A percentile compares a stretch with the other conserved stretches of the same genome.
Evolutionary conservation across 192 early-diverging fungal species (phyloP).

Genomic region (Phlyctochytrium bullatum): DNA sequence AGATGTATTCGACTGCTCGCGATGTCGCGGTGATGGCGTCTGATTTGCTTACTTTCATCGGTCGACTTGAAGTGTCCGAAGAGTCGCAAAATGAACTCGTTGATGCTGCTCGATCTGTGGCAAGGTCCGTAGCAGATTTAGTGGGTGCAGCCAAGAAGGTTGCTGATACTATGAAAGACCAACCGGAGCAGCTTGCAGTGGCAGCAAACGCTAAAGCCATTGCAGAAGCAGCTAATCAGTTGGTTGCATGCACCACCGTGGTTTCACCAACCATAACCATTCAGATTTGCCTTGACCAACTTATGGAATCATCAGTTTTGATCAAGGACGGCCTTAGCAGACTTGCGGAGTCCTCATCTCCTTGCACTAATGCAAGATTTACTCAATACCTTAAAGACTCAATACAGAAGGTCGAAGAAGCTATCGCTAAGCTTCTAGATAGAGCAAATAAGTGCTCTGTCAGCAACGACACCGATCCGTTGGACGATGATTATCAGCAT

Average conservation of each 20-base stretch:
- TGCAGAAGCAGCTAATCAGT: constrained; percentile 30
- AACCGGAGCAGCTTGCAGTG: constrained; percentile 29
- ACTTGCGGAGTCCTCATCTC: constrained; percentile 18
- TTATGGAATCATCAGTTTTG: constrained; percentile 42
- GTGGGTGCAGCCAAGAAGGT: constrained; percentile 31
- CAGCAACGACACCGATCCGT: constrained; percentile 22
- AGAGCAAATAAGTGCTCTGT: constrained; percentile 34
- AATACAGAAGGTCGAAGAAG: constrained; percentile 39
- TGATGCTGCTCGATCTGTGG: constrained; percentile 41
- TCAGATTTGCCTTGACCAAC: constrained; percentile 47
- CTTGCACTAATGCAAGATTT: constrained; percentile 22
- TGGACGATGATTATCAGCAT: constrained; percentile 45
- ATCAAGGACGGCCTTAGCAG: constrained; percentile 35
- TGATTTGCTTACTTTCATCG: constrained; percentile 41
- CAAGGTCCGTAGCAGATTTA: constrained; percentile 36
- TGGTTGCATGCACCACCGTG: constrained; percentile 39
- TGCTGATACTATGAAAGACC: constrained; percentile 30
- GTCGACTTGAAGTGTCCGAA: constrained; percentile 43
- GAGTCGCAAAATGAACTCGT: constrained; percentile 44
- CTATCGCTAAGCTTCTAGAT: constrained; percentile 47
- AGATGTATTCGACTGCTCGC: constrained; percentile 30
- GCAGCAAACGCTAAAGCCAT: constrained; percentile 32
- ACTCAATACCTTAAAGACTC: constrained; percentile 35
- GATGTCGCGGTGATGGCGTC: constrained; percentile 33
- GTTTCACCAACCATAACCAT: constrained; percentile 39